Base-by-base conservation (phyloP, 2,329 filamentous ascomycete genomes). In the Fusarium annulatum region DNA sequence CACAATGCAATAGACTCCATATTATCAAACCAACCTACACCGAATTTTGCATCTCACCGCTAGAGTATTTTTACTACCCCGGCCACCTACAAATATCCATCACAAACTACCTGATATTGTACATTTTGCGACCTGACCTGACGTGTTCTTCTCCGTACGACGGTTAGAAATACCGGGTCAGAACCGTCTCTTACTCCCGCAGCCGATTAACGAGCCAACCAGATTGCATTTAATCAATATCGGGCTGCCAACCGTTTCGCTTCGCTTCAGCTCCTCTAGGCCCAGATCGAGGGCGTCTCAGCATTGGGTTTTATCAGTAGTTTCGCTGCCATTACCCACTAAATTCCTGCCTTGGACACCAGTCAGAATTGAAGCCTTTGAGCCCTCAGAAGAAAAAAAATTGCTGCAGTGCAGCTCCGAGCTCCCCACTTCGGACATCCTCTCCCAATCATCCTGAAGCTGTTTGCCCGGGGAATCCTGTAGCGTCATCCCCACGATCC, bases 401-500 rank as follows among this genome's bases (percentile, higher is more conserved):
- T 64, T 75, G 58, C 61, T 71, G 46, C 62, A 61, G 67, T 57
- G 59, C 58, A 72, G 64, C 56, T 66, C 73, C 66, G 64, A 77
- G 76, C 72, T 75, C 75, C 41, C 75, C 76, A 76, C 76, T 75
- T 65, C 48, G 30, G 36, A 66, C 57, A 26, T 57, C 19, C 55
- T 67, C 73, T 68, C 70, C 75, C 76, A 78, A 78, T 78, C 72
- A 74, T 41, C 49, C 61, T 76, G 52, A 62, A 67, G 61, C 61
- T 75, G 57, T 64, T 59, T 67, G 58, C 53, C 71, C 57, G 63
- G 65, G 73, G 67, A 77, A 68, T 67, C 72, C 67, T 77, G 75
- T 69, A 77, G 74, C 75, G 76, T 77, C 76, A 78, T 78, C 75
- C 77, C 76, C 74, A 78, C 75, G 76, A 78, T 78, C 72, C 75